Evolutionary conservation across 2,329 filamentous ascomycete species (phyloP).

Genomic region (Neopestalotiopsis sp.): DNA sequence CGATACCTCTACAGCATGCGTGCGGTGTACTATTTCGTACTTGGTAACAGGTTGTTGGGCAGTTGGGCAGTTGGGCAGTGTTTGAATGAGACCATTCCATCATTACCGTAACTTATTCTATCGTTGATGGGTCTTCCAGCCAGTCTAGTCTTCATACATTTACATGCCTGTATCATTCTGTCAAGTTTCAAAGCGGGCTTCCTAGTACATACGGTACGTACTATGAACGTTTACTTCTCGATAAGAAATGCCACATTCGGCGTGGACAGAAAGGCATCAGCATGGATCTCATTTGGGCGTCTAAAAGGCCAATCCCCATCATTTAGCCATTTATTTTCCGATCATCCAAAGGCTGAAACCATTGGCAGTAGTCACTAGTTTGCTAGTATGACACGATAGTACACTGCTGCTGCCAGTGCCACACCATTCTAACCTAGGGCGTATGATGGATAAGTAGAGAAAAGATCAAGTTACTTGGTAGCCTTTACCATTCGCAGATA

Average conservation of each 20-base stretch:
- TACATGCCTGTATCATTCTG: neutral
- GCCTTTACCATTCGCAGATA: too few species aligned
- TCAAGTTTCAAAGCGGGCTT: too few species aligned
- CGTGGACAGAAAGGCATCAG: neutral
- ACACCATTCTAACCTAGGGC: neutral
- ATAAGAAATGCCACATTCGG: neutral
- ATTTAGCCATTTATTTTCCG: neutral
- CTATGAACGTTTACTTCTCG: neutral
- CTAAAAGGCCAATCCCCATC: neutral
- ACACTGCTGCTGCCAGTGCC: neutral
- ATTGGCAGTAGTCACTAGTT: neutral
- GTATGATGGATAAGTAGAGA: neutral
- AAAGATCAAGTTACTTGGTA: too few species aligned
- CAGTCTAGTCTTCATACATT: neutral
- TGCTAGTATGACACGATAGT: neutral
- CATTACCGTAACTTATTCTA: neutral
- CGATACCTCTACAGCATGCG: too few species aligned
- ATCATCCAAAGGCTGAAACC: neutral
- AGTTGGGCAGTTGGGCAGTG: neutral
- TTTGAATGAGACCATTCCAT: slow-evolving; percentile 1
- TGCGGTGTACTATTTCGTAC: too few species aligned
- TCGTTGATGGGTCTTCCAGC: neutral
- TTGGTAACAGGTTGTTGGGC: neutral
- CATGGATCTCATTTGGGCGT: neutral
- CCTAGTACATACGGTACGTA: too few species aligned